phyloP scores from a whole-genome alignment of 2,329 filamentous ascomycete genomes.

The Lachnellula willkommii region DNA sequence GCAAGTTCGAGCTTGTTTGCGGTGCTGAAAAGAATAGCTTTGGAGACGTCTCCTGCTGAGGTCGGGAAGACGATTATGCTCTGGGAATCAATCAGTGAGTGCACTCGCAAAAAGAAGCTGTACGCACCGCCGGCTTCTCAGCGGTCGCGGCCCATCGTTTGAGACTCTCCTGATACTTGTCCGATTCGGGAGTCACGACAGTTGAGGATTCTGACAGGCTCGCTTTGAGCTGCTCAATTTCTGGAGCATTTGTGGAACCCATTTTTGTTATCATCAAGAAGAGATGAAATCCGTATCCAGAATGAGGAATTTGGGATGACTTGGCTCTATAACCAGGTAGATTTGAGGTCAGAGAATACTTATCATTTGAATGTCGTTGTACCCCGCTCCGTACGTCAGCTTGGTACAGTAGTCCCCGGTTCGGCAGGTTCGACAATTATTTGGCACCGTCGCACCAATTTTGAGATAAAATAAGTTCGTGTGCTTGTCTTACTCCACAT shows the following conservation, averaged over 20 bases:
- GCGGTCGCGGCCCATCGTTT: conserved; percentile 21
- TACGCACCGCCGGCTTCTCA: conserved; percentile 20
- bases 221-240: not conserved
- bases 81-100: conserved; percentile 5
- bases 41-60: conserved; percentile 15
- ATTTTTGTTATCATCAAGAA: conserved; percentile 36
- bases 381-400: not conserved
- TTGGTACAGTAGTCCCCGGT: not conserved
- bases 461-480: not conserved
- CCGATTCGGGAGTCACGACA: conserved; percentile 13
- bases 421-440: not conserved
- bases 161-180: conserved; percentile 16
- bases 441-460: not conserved
- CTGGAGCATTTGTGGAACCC: not conserved
- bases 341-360: not conserved
- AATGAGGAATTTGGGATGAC: conserved; percentile 52
- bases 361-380: not conserved
- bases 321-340: no score
- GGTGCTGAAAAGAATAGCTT: conserved; percentile 13
- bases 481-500: not conserved
- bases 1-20: conserved; percentile 15
- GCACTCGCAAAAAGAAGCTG: not conserved
- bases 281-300: conserved; percentile 61
- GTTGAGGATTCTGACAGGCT: conserved; percentile 1
- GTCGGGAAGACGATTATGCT: conserved; percentile 18